Evolutionary conservation across 371 early-diverging fungal genomes (phyloP).

Genomic region (Vairimorpha necatrix): DNA sequence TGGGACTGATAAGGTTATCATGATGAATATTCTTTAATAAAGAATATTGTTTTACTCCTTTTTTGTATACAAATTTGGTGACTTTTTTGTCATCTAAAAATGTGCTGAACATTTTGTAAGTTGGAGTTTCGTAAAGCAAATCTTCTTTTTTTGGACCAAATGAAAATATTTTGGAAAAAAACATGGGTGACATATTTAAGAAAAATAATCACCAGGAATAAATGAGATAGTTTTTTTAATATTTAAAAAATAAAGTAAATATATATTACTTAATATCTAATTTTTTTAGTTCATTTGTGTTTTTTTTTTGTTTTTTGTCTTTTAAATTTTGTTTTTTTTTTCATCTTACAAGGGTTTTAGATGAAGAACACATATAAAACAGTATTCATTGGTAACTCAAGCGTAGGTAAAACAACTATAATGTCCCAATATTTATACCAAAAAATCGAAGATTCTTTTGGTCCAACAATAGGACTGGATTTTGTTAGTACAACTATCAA

Average conservation of each 20-base stretch:
- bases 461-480: constrained; percentile 99
- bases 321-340: not conserved
- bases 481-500: constrained; percentile 72
- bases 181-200: constrained; percentile 6
- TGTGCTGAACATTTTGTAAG: constrained; percentile 20
- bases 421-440: constrained; percentile 71
- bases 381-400: constrained; percentile 63
- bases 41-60: not conserved
- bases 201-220: not conserved
- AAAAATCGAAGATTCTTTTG: constrained; percentile 50
- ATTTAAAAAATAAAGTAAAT: not conserved
- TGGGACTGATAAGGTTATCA: constrained; percentile 16
- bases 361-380: constrained; percentile 66
- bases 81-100: constrained; percentile 17
- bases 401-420: constrained; percentile 95
- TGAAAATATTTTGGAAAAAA: constrained; percentile 29
- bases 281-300: not conserved
- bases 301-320: not conserved
- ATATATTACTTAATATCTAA: constrained; percentile 4
- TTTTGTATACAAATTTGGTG: constrained; percentile 16
- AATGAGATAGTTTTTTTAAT: too few relatives aligned
- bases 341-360: constrained; percentile 11
- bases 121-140: constrained; percentile 6
- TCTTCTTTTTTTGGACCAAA: constrained; percentile 18
- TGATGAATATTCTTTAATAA: constrained; percentile 29